Base-by-base conservation (phyloP, 2,329 filamentous ascomycete species). In the Alternaria hordeiaustralica region DNA sequence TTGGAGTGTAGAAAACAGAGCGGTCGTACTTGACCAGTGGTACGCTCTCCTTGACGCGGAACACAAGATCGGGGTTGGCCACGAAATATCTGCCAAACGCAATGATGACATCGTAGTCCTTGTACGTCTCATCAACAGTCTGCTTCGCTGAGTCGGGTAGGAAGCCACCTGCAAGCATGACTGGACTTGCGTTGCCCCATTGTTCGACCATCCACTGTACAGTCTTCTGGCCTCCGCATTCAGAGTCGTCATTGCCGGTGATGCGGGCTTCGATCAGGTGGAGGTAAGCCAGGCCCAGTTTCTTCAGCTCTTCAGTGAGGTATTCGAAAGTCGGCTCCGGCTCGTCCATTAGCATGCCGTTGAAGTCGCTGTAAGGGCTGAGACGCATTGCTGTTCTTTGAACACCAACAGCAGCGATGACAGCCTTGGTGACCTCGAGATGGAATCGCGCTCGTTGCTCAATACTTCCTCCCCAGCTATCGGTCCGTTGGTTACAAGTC, bases 261-360 rank as follows among this genome's bases (percentile, higher is more conserved):
- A 62, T 62, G 18, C 60, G 55, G 6, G 60, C 55, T 36, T 62
- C 60, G 18, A 62, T 62, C 8, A 58, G 41, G 21, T 62, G 60
- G 8, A 59, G 41, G 15, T 59, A 62, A n/a, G 28, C 55, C 10
- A 62, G 47, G 5, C 49, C 49, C 13, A 62, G 7, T 3, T 30
- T 15, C 25, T 59, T 62, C 28, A 59, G 18, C 13, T 26, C 25
- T 15, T 41, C 49, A 0, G 51, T 33, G 7, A 62, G 36, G 50
- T 62, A 30, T 12, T 26, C 28, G 60, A 62, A 62, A 6, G 60
- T 62, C 21, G 60, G 60, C 30, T 61, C 57, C 5, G 67, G 88
- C 54, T 92, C 83, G 0, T 77, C 69, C 87, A 90, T 90, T 36
- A 81, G 77, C 89, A 92, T 89, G 28, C 84, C 85, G 62, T 91